Base-by-base conservation (phyloP, 2,329 filamentous ascomycete genomes). In the Neodidymelliopsis sp. region DNA sequence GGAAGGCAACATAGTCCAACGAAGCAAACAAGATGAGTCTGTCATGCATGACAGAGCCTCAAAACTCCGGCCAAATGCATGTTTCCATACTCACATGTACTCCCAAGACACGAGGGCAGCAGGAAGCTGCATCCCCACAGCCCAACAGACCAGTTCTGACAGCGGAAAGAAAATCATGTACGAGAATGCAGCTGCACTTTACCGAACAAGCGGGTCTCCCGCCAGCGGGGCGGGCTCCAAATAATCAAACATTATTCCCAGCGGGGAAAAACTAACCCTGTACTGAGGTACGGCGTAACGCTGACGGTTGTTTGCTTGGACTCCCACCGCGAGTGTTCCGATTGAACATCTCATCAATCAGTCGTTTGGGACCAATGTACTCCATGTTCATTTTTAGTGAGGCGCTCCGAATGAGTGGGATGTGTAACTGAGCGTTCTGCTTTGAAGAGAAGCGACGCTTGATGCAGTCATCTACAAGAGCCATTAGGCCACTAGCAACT, bases 391-490 rank as follows among this genome's bases (percentile, higher is more conserved):
- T 75, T 34, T 80, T 80, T 45, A 83, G 73, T 7, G 79, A 77
- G 20, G 76, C 69, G 53, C 70, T 77, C 55, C 77, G 77, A 6
- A 77, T 71, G 44, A 78, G 69, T 7, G 84, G 81, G 16, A 84
- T 76, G 23, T 77, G 75, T 62, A 84, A 70, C 40, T 77, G 77
- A 12, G 78, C 78, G 46, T 74, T 74, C 47, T 77, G 76, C 60
- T 81, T 82, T 30, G 78, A 75, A 61, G 84, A 85, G 84, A 90
- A 94, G 49, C 84, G 84, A 53, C 84, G 81, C 73, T 90, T 89
- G 78, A 97, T 96, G 76, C 86, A 90, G 75, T 97, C 91, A 67
- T 97, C 93, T 40, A 95, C 88, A 33, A 97, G 84, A 6, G 89
- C 85, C 62, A 96, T 86, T 60, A 97, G 82, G 18, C 93, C 93